Evolutionary conservation across 176 grass and related monocot genomes (phyloP), one percentile per base, ranked within the genome.

Genomic region (Alloteropsis semialata): DNA sequence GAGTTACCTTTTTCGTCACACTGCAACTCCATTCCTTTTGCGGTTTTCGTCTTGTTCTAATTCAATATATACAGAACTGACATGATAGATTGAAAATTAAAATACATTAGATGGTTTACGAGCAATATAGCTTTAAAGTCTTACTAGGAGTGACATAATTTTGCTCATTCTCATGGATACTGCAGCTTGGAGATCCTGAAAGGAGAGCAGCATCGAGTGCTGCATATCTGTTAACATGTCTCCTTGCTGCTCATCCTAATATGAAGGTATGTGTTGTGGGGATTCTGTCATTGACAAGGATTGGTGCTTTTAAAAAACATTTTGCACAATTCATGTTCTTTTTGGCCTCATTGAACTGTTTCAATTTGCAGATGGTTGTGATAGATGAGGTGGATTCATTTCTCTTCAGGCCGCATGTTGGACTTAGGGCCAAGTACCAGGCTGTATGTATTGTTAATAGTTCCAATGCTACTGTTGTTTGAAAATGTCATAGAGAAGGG

Each of bases 381-480:
- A 98, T 98, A 75, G 92, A 95, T 82, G 96, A 98, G 82, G 89
- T 98, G 77, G 96, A 98, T 83, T 89, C 90, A 58, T 98, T 98
- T 89, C 83, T 98, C 73, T 98, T 98, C 78, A 89, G 96, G 63
- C 92, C 96, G 37, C 88, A 93, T 95, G 92, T 98, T 75, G 87
- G 90, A 41, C 65, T 95, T 86, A 89, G 84, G 71, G 92, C 92
- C 75, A 95, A 98, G 78, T 98, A 98, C 79, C 90, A 95, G 81
- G 96, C 96, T 79, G 96, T 97, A 97, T 87, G 92, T 88, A 54
- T 50, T 78, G 22, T 91, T 64, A 21, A 51, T 71, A 37, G 13
- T 56, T 81, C 81, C 75, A 69, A 70, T 45, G 17, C 6, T 75
- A 65, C 30, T 66, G 65, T 74, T 76, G 60, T 67, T 75, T 89